Percentiles rank a stretch among this genome's conserved stretches.
Conservation (phyloP, 2,329 filamentous ascomycete species). For the Dryadomyces quercus-mongolicae region DNA sequence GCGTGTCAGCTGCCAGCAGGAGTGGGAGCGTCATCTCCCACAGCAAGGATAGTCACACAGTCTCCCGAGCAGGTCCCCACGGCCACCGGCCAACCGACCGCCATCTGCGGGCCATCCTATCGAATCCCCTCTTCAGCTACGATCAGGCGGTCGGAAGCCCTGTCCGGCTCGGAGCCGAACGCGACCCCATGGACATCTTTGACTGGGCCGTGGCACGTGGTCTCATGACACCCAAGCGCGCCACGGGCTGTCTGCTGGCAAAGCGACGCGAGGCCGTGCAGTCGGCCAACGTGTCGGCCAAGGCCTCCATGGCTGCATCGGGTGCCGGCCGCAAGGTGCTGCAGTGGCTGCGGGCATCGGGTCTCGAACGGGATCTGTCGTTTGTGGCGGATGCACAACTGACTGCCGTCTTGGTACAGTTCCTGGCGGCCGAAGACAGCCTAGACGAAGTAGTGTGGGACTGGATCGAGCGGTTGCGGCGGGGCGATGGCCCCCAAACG, state of each 20-base stretch:
- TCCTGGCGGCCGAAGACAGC: constrained; percentile 41
- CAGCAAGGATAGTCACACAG: neutral
- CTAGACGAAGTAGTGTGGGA: constrained; percentile 38
- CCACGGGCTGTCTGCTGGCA: constrained; percentile 39
- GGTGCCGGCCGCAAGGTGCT: constrained; percentile 36
- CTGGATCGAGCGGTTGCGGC: constrained; percentile 35
- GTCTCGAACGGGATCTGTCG: constrained; percentile 29
- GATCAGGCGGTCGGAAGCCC: constrained; percentile 18
- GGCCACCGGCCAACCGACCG: constrained; percentile 28
- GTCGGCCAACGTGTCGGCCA: constrained; percentile 20
- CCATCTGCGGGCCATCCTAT: constrained; percentile 44
- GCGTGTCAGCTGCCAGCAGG: too few relatives aligned
- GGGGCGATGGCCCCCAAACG: constrained; percentile 10
- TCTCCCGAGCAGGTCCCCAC: neutral
- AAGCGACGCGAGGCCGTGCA: constrained; percentile 29
- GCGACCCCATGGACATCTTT: constrained; percentile 42
- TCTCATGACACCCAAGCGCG: constrained; percentile 41
- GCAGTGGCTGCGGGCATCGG: constrained; percentile 40
- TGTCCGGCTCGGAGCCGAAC: constrained; percentile 10
- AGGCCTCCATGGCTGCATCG: constrained; percentile 24
- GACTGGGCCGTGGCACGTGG: constrained; percentile 41
- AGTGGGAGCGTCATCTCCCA: neutral
- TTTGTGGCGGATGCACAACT: constrained; percentile 32
- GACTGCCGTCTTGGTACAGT: constrained; percentile 27
- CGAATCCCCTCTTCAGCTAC: constrained; percentile 41